Evolutionary conservation across 805 yeast species (phyloP).

Genomic region (Debaryomyces castellii): DNA sequence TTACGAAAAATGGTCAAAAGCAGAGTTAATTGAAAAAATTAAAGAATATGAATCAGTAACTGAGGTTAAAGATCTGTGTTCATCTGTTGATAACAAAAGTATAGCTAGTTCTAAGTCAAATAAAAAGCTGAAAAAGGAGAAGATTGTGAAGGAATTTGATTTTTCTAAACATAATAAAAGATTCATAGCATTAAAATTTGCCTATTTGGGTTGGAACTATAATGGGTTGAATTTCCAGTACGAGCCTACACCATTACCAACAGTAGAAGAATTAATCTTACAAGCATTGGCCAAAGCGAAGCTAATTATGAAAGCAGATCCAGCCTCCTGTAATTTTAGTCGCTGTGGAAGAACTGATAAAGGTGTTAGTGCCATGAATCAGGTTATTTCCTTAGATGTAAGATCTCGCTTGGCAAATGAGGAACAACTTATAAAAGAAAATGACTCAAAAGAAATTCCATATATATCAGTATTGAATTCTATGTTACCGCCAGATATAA

Average conservation of each 20-base stretch:
- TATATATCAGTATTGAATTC: slow-evolving; percentile 76
- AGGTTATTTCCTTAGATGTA: slow-evolving; percentile 78
- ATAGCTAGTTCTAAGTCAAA: background rate
- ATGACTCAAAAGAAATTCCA: slow-evolving; percentile 70
- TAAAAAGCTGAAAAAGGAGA: slow-evolving; percentile 24
- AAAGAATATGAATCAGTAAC: slow-evolving; percentile 43
- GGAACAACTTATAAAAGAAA: slow-evolving; percentile 55
- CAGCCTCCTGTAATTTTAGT: slow-evolving; percentile 69
- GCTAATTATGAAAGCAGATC: slow-evolving; percentile 59
- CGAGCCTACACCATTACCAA: slow-evolving; percentile 75
- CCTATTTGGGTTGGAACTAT: slow-evolving; percentile 93
- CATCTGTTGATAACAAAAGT: slow-evolving; percentile 2
- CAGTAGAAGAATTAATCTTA: slow-evolving; percentile 78
- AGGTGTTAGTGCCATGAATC: slow-evolving; percentile 97
- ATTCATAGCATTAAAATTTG: slow-evolving; percentile 75
- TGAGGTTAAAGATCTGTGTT: background rate
- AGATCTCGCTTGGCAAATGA: slow-evolving; percentile 66
- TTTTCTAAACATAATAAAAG: slow-evolving; percentile 63
- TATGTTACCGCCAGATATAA: slow-evolving; percentile 74
- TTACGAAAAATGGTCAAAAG: slow-evolving; percentile 64
- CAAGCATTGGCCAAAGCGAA: slow-evolving; percentile 69
- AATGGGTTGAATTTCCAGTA: slow-evolving; percentile 85
- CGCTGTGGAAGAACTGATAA: slow-evolving; percentile 94
- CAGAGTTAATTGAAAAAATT: slow-evolving; percentile 59
- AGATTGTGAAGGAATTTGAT: slow-evolving; percentile 45